A percentile compares a stretch with the other conserved stretches of the same genome.
Evolutionary conservation across 1,284 basidiomycete species (phyloP).

Genomic region (Pholiota adiposa): DNA sequence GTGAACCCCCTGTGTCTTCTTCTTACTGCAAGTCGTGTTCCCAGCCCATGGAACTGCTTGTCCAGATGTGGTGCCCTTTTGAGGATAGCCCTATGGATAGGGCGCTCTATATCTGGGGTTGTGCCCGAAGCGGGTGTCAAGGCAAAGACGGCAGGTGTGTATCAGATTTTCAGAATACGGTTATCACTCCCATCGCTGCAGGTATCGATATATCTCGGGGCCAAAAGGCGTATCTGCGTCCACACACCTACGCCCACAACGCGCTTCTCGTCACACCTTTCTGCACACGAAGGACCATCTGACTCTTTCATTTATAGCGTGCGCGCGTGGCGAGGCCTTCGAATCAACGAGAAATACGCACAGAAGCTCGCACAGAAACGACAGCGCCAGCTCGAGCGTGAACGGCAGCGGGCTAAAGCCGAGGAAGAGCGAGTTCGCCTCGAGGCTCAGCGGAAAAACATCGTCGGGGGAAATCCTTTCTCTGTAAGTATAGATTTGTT

Average conservation of each 20-base stretch:
- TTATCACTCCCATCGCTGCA: not conserved
- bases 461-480: slow-evolving; percentile 63
- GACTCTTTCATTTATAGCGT: slow-evolving; percentile 47
- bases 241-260: not conserved
- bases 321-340: slow-evolving; percentile 76
- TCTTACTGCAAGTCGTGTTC: slow-evolving; percentile 73
- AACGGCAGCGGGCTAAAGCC: slow-evolving; percentile 39
- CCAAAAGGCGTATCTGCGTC: not conserved
- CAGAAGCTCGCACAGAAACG: slow-evolving; percentile 60
- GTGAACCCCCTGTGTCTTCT: slow-evolving; percentile 56
- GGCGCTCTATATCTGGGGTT: slow-evolving; percentile 82
- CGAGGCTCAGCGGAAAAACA: slow-evolving; percentile 38
- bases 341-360: slow-evolving; percentile 74
- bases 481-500: slow-evolving; percentile 47
- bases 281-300: not conserved
- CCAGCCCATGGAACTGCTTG: slow-evolving; percentile 74
- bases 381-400: slow-evolving; percentile 40
- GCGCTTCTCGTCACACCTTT: not conserved
- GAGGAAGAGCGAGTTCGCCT: slow-evolving; percentile 22
- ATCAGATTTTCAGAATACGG: not conserved
- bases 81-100: slow-evolving; percentile 82
- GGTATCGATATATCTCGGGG: not conserved
- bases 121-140: slow-evolving; percentile 69
- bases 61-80: slow-evolving; percentile 87
- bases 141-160: slow-evolving; percentile 67